Evolutionary conservation across 176 grass and related monocot species (phyloP), one percentile per base, ranked within the genome.

Genomic region (Aegilops sharonensis): DNA sequence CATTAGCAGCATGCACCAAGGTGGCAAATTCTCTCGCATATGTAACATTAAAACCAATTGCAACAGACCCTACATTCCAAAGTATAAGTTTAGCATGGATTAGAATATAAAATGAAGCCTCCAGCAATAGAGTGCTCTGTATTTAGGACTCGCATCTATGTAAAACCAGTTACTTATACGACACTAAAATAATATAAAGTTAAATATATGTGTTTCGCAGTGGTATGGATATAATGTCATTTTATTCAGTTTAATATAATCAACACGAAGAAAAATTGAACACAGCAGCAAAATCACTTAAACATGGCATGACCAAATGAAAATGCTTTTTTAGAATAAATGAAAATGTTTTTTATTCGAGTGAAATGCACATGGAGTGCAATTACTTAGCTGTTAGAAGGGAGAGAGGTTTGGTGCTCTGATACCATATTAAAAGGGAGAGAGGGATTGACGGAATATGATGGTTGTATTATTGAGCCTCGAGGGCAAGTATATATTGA

Each of bases 61-160:
- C 68, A 20, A 71, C 68, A 40, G 68, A 37, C 35, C 68, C 68
- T 71, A n/a, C 68, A 71, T 39, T 71, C 34, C 68, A 71, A 40
- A 71, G 68, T 71, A 71, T 40, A 40, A 71, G 35, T 71, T 71
- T 40, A 39, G 35, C 68, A 71, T 71, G 32, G 67, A 36, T 65
- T 65, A 45, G 43, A 48, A 69, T 36, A 69, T 18, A 35, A 68
- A 68, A 68, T 68, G 65, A 64, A 64, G 61, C 61, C 61, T 64
- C 61, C 62, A 64, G 11, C 24, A 64, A 24, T 14, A 64, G 11
- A 64, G 11, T 64, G 24, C 62, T 64, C 24, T 64, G 62, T 29
- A 64, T 64, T 64, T 13, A 12, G 23, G 62, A 64, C 62, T 64
- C 62, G 23, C 10, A 29, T 27, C 23, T 64, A 27, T 64, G 10